Evolutionary conservation across 257 asterid genomes (phyloP).

Genomic region (Solanum phureja): DNA sequence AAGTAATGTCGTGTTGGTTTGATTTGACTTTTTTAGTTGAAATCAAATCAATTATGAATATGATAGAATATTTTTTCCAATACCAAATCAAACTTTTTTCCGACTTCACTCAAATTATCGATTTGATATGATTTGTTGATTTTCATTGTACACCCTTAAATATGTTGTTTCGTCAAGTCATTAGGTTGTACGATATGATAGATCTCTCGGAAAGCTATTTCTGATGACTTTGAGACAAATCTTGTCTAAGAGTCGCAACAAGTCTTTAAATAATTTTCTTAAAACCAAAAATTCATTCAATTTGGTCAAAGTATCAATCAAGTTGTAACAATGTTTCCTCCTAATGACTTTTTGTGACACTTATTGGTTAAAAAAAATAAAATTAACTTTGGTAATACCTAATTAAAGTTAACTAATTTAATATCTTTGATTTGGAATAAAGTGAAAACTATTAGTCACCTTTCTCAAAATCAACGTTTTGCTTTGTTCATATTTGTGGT

Average conservation of each 20-base stretch:
- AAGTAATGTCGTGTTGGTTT: rapidly evolving
- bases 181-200: neutral
- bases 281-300: neutral
- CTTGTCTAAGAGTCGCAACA: neutral
- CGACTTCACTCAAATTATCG: neutral
- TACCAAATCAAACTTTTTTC: too few species aligned
- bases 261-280: neutral
- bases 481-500: neutral
- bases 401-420: neutral
- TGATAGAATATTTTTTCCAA: too few species aligned
- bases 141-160: neutral
- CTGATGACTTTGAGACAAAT: neutral
- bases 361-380: neutral
- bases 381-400: neutral
- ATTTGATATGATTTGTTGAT: neutral
- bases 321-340: neutral
- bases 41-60: too few species aligned
- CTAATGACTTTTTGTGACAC: neutral
- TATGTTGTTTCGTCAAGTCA: neutral
- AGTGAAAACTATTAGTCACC: neutral
- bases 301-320: neutral
- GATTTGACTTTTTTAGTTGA: too few species aligned
- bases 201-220: neutral
- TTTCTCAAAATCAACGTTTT: neutral
- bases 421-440: neutral